Evolutionary conservation across 768 basidiomycete species (phyloP), one percentile per base, ranked within the genome.

Genomic region (Candolleomyces efflorescens): DNA sequence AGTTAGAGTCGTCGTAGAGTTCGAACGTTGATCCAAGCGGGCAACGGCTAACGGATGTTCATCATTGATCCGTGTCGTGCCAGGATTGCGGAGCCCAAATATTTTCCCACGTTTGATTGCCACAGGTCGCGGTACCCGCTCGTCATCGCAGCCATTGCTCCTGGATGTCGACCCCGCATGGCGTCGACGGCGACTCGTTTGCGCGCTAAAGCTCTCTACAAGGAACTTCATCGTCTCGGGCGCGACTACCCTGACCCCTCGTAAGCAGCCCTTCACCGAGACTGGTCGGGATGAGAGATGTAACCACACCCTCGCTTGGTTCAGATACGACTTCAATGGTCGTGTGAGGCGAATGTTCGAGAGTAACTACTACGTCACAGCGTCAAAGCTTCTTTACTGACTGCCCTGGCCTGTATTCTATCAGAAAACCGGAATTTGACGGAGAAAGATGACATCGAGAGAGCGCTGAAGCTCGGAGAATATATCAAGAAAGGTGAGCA

Each of bases 401-500:
- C 39, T 38, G 36, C 49, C 47, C n/a, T 49, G 32, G 27, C 13
- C 47, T 13, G 53, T 17, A 23, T 13, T n/a, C 15, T 12, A 58
- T 32, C 64, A 92, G 90, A 87, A 71, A 89, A 92, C 64, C 80
- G 80, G 57, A 63, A 78, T 63, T 71, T 93, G 61, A 84, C 79
- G 17, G 82, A 89, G 63, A 76, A 77, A 59, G 78, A 82, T 18
- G 89, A 92, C 60, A 89, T 92, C 54, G 88, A 92, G 72, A 83
- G 79, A 57, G 90, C 90, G 0, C 72, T 92, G 57, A 80, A 78
- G 58, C 71, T 92, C 27, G 89, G 85, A 12, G 90, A 92, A 68
- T 92, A 91, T 63, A 92, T 94, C 71, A 90, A 86, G 73, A 89
- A 90, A 65, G 92, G 92, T 89, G 64, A 60, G 81, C 65, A 43